Percentiles rank a stretch among this genome's conserved stretches.
phyloP scores from a whole-genome alignment of 768 basidiomycete genomes.

The Rubroboletus satanas region DNA sequence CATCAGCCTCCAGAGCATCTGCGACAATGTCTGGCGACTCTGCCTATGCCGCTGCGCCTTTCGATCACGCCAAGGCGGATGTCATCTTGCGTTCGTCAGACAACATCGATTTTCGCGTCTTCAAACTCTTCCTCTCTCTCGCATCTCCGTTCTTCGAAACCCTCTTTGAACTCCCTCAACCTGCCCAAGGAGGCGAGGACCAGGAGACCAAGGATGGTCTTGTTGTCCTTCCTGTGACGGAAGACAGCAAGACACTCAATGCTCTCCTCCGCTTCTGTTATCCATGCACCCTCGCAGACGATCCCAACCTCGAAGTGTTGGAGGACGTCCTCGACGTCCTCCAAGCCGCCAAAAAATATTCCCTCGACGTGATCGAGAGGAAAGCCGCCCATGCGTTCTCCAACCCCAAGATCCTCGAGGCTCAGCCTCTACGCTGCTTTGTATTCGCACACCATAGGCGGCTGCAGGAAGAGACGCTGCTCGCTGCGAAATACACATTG shows the following conservation, averaged over 20 bases:
- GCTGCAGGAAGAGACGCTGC: slow-evolving; percentile 21
- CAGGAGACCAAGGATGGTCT: slow-evolving; percentile 12
- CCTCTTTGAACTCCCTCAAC: slow-evolving; percentile 32
- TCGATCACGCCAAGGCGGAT: slow-evolving; percentile 21
- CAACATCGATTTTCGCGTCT: slow-evolving; percentile 28
- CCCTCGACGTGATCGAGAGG: slow-evolving; percentile 12
- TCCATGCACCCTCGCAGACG: slow-evolving; percentile 21
- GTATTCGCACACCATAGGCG: slow-evolving; percentile 25
- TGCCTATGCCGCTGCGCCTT: slow-evolving; percentile 15
- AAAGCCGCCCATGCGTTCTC: slow-evolving; percentile 17
- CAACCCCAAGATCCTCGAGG: slow-evolving; percentile 16
- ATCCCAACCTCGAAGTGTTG: slow-evolving; percentile 14
- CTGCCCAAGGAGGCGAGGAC: slow-evolving; percentile 3
- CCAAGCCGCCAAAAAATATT: slow-evolving; percentile 12
- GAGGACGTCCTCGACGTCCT: background rate
- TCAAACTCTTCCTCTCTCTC: slow-evolving; percentile 27
- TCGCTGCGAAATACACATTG: slow-evolving; percentile 31
- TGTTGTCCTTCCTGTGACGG: slow-evolving; percentile 16
- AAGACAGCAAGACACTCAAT: slow-evolving; percentile 21
- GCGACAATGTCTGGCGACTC: background rate
- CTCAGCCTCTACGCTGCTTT: slow-evolving; percentile 29
- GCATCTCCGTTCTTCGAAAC: slow-evolving; percentile 28
- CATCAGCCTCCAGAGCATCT: background rate
- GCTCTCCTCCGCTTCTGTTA: slow-evolving; percentile 26
- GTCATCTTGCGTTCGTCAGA: slow-evolving; percentile 29